phyloP scores from a whole-genome alignment of 2,329 filamentous ascomycete species.

The Verruconis gallopava region DNA sequence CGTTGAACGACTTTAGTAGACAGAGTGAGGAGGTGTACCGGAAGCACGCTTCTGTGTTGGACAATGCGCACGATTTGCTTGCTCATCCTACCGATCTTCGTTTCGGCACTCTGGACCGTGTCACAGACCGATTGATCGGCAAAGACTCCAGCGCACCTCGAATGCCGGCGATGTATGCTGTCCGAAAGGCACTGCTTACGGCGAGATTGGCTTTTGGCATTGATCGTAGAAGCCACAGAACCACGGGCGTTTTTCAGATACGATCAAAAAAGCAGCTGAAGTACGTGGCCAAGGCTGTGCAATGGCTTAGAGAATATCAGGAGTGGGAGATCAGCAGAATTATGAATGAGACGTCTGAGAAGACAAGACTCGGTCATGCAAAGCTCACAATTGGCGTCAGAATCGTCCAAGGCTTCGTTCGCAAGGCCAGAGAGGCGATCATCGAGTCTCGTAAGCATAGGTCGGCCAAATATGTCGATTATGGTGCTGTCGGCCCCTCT shows the following conservation, averaged over 20 bases:
- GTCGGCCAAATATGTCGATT: neutral
- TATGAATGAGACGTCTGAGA: neutral
- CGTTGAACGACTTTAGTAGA: constrained; percentile 31
- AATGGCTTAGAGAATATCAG: constrained; percentile 41
- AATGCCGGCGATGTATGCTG: constrained; percentile 49
- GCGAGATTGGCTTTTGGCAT: constrained; percentile 2
- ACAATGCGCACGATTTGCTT: constrained; percentile 35
- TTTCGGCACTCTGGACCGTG: constrained; percentile 35
- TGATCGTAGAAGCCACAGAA: constrained; percentile 6
- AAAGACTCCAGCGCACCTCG: constrained; percentile 21
- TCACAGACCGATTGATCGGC: constrained; percentile 30
- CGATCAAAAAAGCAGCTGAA: constrained; percentile 41
- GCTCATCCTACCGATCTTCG: constrained; percentile 31
- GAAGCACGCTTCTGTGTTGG: constrained; percentile 31
- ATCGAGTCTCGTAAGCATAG: constrained; percentile 11
- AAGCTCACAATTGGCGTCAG: neutral
- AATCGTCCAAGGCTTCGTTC: constrained; percentile 5
- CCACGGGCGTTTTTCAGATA: constrained; percentile 49
- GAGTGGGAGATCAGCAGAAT: constrained; percentile 1
- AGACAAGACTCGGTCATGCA: neutral
- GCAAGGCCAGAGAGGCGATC: constrained; percentile 9
- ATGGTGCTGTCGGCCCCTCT: constrained; percentile 5
- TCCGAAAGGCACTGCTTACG: constrained; percentile 48
- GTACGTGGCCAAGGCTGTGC: constrained; percentile 37
- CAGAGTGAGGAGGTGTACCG: constrained; percentile 36